Percentiles rank a stretch among this genome's conserved stretches.
Conservation (phyloP, 2,329 filamentous ascomycete species). For the Neobulgaria alba region DNA sequence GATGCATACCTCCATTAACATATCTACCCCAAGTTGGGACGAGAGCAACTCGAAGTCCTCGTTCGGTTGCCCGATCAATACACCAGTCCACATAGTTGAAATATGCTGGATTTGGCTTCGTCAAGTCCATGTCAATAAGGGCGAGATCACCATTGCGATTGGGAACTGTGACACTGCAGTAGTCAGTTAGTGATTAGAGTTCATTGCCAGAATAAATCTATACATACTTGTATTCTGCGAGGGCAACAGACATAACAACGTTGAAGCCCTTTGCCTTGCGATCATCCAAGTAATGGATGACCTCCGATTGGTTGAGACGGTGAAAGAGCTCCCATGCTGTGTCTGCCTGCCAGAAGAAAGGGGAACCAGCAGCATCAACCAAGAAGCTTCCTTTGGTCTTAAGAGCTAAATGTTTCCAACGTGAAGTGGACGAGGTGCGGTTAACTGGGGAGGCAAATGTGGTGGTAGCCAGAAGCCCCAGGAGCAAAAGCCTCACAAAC, state of each 20-base stretch:
- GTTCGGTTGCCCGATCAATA: neutral
- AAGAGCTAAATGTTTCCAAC: neutral
- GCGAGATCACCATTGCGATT: constrained; percentile 4
- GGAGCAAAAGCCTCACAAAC: no score
- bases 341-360: constrained; percentile 7
- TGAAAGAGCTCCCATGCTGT: constrained; percentile 5
- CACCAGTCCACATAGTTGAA: constrained; percentile 1
- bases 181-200: no score
- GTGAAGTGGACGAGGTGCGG: neutral
- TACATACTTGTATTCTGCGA: neutral
- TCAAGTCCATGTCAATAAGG: constrained; percentile 1
- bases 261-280: neutral
- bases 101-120: constrained; percentile 4
- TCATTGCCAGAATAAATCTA: no score
- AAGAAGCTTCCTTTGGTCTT: neutral
- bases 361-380: neutral
- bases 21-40: constrained; percentile 4
- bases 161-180: neutral
- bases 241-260: neutral
- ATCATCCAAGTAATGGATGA: neutral
- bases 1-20: constrained; percentile 1
- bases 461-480: neutral
- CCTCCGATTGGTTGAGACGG: constrained; percentile 2
- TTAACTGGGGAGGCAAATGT: neutral
- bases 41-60: constrained; percentile 1